Base-by-base conservation (phyloP, 371 early-diverging fungal species). In the Mucor irregularis region DNA sequence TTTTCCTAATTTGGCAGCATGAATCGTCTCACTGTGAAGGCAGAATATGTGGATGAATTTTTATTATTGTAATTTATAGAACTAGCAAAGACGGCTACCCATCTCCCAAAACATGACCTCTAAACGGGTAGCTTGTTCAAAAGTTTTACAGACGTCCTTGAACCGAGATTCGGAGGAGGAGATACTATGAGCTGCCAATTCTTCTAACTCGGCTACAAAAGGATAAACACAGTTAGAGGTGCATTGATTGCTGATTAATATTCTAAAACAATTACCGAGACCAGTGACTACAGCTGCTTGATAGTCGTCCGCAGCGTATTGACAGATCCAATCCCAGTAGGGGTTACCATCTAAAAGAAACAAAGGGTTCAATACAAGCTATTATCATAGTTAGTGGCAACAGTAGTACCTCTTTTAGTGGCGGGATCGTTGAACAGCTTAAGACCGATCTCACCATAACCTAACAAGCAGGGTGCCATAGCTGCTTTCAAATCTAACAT, bases 241-340 rank as follows among this genome's bases (percentile, higher is more conserved):
- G n/a, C n/a, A 17, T 38, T 17, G 19, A 44, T 4, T 4, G 2
- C 5, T 6, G 3, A 21, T 16, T 3, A 26, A 33, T 24, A 11
- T 34, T 22, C 5, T 17, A 49, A 33, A 2, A 37, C 26, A 9
- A 40, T 63, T 67, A 83, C 81, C 78, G 49, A 80, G 73, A 9
- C 89, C 90, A 34, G 70, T 68, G 5, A 30, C 57, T 2, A 89
- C 89, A 21, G 90, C 88, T 4, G 45, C 58, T 64, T 91, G 91
- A 67, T 82, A 91, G 30, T 80, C 76, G 7, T 66, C 80, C 11
- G 71, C 78, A 7, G 81, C 81, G 65, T 93, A 93, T 63, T 78
- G 87, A 39, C 69, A 56, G 49, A 92, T 89, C 94, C 94, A 93
- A 17, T 68, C 69, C 88, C 89, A 89, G 66, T 90, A 93, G 30